Conservation (phyloP, 228 moss, liverwort and hornwort genomes). For the Sphagnum fallax region DNA sequence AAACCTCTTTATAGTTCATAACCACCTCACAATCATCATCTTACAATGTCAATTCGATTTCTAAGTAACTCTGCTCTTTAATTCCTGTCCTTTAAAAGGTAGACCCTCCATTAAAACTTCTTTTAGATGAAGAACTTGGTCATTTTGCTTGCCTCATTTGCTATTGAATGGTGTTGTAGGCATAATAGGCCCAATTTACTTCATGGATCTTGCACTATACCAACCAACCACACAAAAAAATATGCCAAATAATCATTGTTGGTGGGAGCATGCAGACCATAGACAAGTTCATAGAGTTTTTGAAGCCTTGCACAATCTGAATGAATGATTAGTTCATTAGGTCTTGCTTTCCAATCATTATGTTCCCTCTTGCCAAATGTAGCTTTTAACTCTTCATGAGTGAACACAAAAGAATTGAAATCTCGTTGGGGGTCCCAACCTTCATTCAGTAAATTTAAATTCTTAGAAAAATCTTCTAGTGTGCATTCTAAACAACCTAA, state of each 20-base stretch:
- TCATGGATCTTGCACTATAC: not conserved
- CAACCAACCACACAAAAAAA: no score
- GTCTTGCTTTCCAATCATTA: not conserved
- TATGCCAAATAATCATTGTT: not conserved
- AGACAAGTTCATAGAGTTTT: not conserved
- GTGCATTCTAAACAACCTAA: not conserved
- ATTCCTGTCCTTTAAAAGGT: no score
- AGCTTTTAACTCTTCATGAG: not conserved
- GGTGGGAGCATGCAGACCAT: not conserved
- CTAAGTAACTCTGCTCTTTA: no score
- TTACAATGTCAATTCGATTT: no score
- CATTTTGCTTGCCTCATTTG: not conserved
- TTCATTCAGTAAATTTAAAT: not conserved
- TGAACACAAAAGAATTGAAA: not conserved
- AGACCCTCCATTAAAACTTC: no score
- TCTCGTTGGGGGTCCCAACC: not conserved
- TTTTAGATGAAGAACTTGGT: no score
- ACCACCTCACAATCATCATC: no score
- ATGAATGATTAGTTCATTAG: not conserved
- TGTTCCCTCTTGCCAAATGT: not conserved
- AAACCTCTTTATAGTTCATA: no score
- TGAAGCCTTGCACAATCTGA: not conserved
- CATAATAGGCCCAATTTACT: not conserved
- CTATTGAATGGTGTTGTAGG: not conserved
- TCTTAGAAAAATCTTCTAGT: not conserved